Percentiles rank a stretch among this genome's conserved stretches.
These are phyloP conservation scores for Talaromyces rugulosus DNA, from an alignment of 2,329 filamentous ascomycete species.

Conservation along the genomic window DNA sequence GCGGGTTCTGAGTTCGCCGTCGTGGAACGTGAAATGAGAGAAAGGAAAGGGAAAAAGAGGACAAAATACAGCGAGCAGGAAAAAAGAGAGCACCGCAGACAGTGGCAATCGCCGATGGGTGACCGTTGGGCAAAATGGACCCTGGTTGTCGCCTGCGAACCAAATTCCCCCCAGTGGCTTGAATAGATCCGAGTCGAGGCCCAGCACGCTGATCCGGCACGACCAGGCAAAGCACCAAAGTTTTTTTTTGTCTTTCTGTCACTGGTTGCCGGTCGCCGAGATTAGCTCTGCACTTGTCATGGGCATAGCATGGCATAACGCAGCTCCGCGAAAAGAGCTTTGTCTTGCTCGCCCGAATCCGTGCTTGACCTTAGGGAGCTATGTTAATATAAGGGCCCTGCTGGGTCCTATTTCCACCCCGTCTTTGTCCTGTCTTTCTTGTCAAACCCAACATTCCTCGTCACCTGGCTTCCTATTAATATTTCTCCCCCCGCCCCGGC, in stretches of 20 bases:
- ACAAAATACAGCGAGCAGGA: not conserved
- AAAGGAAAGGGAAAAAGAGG: not conserved
- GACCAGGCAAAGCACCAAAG: not conserved
- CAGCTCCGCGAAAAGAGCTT: not conserved
- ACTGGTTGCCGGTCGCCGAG: not conserved
- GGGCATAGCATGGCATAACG: not conserved
- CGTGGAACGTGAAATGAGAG: not conserved
- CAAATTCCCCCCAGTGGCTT: conserved; percentile 8
- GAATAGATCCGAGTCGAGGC: conserved; percentile 10
- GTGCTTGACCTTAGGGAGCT: not conserved
- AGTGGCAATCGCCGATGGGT: not conserved
- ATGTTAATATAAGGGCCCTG: not conserved
- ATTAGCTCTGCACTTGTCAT: not conserved
- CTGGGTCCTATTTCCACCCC: not conserved
- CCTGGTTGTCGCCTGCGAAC: not conserved
- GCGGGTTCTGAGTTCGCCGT: not conserved
- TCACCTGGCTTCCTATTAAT: not conserved
- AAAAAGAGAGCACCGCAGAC: not conserved
- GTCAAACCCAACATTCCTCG: not conserved
- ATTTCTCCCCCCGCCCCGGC: not conserved
- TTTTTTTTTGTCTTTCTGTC: not conserved
- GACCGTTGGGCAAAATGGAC: not conserved
- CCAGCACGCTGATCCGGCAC: not conserved
- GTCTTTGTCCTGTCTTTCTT: not conserved
- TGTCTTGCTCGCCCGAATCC: not conserved